phyloP scores from a whole-genome alignment of 345 rosid genomes.

The Arabis alpina region DNA sequence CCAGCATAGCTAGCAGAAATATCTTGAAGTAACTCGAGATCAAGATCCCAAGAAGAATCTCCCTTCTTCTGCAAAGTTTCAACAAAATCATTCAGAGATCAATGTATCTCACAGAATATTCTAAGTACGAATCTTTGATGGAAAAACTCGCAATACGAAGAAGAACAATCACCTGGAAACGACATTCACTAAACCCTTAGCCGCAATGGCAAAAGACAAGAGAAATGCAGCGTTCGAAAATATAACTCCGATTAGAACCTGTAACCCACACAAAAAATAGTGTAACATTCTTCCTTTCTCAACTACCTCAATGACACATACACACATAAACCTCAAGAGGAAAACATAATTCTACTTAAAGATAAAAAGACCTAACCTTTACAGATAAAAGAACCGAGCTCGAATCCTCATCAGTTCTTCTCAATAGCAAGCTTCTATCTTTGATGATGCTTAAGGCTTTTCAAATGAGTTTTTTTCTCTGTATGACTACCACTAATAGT shows the following conservation, averaged over 20 bases:
- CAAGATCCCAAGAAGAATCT: slow-evolving; percentile 56
- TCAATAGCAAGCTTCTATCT: slow-evolving; percentile 67
- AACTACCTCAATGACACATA: slow-evolving; percentile 5
- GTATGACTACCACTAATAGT: background rate
- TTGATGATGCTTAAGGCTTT: slow-evolving; percentile 47
- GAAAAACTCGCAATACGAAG: background rate
- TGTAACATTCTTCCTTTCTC: slow-evolving; percentile 5
- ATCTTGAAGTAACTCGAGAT: slow-evolving; percentile 87
- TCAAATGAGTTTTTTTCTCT: background rate
- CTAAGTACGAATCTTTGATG: background rate
- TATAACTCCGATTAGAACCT: slow-evolving; percentile 61
- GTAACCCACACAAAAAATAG: slow-evolving; percentile 20
- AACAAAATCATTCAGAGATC: background rate
- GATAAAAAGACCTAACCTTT: slow-evolving; percentile 24
- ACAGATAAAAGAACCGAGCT: slow-evolving; percentile 27
- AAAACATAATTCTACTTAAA: background rate
- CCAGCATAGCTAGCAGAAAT: slow-evolving; percentile 71
- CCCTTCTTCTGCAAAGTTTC: slow-evolving; percentile 42
- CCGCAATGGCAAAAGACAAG: slow-evolving; percentile 51
- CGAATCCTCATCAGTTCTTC: slow-evolving; percentile 47
- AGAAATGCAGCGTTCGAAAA: slow-evolving; percentile 64
- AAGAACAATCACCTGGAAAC: slow-evolving; percentile 51
- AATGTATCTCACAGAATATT: background rate
- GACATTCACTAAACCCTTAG: slow-evolving; percentile 49
- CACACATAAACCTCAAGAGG: background rate